These are phyloP conservation scores for Melastoma candidum DNA, from an alignment of 441 rosid species.

Conservation along the genomic window DNA sequence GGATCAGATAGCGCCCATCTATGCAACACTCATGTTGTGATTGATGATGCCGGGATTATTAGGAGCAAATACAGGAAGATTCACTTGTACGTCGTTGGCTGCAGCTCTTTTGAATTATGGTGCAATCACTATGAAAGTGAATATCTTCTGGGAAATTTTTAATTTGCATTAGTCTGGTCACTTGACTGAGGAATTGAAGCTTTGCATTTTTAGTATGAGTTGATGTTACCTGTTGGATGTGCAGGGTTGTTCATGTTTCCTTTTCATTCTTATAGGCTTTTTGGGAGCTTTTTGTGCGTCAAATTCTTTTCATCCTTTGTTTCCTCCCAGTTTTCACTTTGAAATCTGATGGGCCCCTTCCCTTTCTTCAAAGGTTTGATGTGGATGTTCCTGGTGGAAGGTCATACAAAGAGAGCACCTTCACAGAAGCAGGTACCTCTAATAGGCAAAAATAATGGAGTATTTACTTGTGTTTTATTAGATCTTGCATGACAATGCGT, in stretches of 20 bases:
- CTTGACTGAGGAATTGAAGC: too few relatives aligned
- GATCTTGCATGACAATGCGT: too few relatives aligned
- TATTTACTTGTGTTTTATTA: too few relatives aligned
- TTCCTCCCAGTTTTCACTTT: not conserved
- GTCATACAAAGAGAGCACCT: conserved; percentile 75
- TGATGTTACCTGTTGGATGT: too few relatives aligned
- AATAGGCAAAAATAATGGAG: not conserved
- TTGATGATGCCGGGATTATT: conserved; percentile 72
- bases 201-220: too few relatives aligned
- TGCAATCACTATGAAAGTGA: too few relatives aligned
- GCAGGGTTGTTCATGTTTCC: too few relatives aligned
- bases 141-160: too few relatives aligned
- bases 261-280: too few relatives aligned
- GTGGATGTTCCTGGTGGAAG: conserved; percentile 94
- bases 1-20: conserved; percentile 21
- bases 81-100: conserved; percentile 48
- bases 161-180: too few relatives aligned
- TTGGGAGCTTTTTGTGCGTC: too few relatives aligned
- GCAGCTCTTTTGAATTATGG: not conserved
- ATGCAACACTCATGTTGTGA: conserved; percentile 77
- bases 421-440: conserved; percentile 74
- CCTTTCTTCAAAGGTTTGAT: conserved; percentile 57
- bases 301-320: not conserved
- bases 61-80: conserved; percentile 63
- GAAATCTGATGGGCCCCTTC: not conserved